Evolutionary conservation across 2,329 filamentous ascomycete species (phyloP).

Genomic region (Alternaria conjuncta): DNA sequence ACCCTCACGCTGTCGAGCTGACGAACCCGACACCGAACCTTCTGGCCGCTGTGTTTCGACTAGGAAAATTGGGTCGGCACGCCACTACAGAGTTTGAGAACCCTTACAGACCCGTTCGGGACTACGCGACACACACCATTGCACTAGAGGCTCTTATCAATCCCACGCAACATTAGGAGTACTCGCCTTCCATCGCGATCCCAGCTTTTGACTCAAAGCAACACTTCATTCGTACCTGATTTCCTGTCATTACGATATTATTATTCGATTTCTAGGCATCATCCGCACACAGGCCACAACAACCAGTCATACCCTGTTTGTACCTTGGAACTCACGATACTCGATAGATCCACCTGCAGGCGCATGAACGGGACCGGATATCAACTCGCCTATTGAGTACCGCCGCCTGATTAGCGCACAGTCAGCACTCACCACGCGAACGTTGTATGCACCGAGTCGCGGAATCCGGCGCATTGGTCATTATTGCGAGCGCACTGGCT

Average conservation of each 20-base stretch:
- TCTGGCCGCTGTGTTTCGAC: slow-evolving; percentile 37
- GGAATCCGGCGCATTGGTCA: slow-evolving; percentile 19
- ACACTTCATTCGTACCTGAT: background rate
- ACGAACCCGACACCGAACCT: slow-evolving; percentile 36
- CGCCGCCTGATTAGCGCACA: slow-evolving; percentile 15
- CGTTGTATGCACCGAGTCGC: slow-evolving; percentile 21
- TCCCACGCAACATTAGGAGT: slow-evolving; percentile 10
- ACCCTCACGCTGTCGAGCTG: slow-evolving; percentile 34
- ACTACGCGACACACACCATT: slow-evolving; percentile 16
- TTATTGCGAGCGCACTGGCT: slow-evolving; percentile 11
- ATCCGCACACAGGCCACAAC: slow-evolving; percentile 12
- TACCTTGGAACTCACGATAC: slow-evolving; percentile 23
- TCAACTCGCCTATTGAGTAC: slow-evolving; percentile 19
- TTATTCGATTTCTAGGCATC: background rate
- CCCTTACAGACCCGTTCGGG: slow-evolving; percentile 18
- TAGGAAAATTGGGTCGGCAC: slow-evolving; percentile 32
- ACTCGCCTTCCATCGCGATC: slow-evolving; percentile 4
- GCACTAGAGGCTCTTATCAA: slow-evolving; percentile 29
- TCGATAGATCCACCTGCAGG: slow-evolving; percentile 24
- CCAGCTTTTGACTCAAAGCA: background rate
- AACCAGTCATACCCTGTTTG: slow-evolving; percentile 27
- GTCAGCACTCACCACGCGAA: slow-evolving; percentile 23
- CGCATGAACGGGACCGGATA: slow-evolving; percentile 18
- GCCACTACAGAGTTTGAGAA: slow-evolving; percentile 22
- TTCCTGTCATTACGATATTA: background rate